These are phyloP conservation scores for Thraustochytrium sp. DNA, from an alignment of 352 stramenopile genomes.

Conservation along the genomic window DNA sequence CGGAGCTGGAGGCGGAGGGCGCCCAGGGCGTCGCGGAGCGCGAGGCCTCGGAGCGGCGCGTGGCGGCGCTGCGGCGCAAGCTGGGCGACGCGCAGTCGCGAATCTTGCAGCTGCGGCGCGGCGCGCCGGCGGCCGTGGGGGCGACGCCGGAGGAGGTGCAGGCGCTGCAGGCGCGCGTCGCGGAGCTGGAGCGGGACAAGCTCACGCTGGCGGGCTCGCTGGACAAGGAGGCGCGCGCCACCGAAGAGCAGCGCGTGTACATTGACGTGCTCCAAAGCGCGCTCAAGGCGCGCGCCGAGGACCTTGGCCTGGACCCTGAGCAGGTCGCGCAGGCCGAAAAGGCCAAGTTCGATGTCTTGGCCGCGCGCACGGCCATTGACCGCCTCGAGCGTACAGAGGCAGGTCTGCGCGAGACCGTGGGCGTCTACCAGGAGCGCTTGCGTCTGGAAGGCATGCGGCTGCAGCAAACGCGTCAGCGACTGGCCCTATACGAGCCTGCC, in stretches of 20 bases:
- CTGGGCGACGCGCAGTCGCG: neutral
- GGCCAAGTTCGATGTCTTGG: constrained; percentile 31
- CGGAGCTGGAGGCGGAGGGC: neutral
- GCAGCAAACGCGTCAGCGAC: neutral
- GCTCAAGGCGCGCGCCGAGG: constrained; percentile 18
- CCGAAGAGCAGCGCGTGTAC: constrained; percentile 26
- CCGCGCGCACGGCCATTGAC: neutral
- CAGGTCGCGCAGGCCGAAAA: neutral
- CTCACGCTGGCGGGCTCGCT: neutral
- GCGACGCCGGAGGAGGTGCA: neutral
- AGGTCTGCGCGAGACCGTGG: neutral
- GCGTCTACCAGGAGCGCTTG: neutral
- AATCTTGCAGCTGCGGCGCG: neutral
- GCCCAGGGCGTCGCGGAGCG: neutral
- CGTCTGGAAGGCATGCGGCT: neutral
- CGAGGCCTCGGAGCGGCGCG: neutral
- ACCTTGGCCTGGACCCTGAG: constrained; percentile 18
- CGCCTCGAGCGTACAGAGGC: neutral
- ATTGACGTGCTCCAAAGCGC: constrained; percentile 27
- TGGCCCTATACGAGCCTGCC: constrained; percentile 6
- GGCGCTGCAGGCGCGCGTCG: neutral
- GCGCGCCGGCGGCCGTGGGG: neutral
- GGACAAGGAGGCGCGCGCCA: neutral
- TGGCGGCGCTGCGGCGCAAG: neutral
- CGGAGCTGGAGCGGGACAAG: neutral